phyloP scores from a whole-genome alignment of 768 basidiomycete species.

The Suillus hirtellus region DNA sequence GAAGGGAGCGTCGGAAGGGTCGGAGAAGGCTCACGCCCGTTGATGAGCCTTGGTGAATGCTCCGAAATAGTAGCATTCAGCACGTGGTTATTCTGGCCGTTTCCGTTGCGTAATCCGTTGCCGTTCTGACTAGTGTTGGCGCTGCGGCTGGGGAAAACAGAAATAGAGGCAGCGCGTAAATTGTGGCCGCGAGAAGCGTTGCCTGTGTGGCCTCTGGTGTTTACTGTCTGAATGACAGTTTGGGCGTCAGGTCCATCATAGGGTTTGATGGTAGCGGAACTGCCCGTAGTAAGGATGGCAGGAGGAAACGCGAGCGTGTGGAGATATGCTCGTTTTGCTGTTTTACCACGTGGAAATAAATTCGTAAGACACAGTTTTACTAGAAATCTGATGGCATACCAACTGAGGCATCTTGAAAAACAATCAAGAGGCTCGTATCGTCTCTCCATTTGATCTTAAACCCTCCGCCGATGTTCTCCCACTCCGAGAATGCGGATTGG shows the following conservation, averaged over 20 bases:
- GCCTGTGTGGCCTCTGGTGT: slow-evolving; percentile 63
- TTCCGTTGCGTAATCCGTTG: slow-evolving; percentile 29
- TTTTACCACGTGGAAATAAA: slow-evolving; percentile 6
- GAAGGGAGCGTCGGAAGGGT: slow-evolving; percentile 79
- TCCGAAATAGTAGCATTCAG: slow-evolving; percentile 50
- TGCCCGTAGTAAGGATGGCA: slow-evolving; percentile 56
- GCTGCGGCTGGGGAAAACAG: slow-evolving; percentile 58
- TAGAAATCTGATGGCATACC: slow-evolving; percentile 50
- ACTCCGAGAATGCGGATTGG: slow-evolving; percentile 86
- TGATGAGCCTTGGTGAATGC: slow-evolving; percentile 36
- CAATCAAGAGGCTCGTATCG: slow-evolving; percentile 92
- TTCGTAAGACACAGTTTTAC: slow-evolving; percentile 6
- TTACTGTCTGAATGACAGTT: slow-evolving; percentile 78
- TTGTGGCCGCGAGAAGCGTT: slow-evolving; percentile 72
- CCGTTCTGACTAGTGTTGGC: slow-evolving; percentile 39
- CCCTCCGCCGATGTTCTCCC: slow-evolving; percentile 82
- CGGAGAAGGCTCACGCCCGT: slow-evolving; percentile 74
- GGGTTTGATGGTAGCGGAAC: slow-evolving; percentile 70
- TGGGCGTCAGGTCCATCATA: slow-evolving; percentile 97
- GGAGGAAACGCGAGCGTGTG: slow-evolving; percentile 84
- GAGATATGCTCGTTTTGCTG: slow-evolving; percentile 96
- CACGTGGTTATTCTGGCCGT: slow-evolving; percentile 40
- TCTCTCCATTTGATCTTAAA: slow-evolving; percentile 99
- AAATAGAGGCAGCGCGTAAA: slow-evolving; percentile 66
- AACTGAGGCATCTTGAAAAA: slow-evolving; percentile 86